Conservation (phyloP, 2,329 filamentous ascomycete genomes). For the Colletotrichum liriopes region DNA sequence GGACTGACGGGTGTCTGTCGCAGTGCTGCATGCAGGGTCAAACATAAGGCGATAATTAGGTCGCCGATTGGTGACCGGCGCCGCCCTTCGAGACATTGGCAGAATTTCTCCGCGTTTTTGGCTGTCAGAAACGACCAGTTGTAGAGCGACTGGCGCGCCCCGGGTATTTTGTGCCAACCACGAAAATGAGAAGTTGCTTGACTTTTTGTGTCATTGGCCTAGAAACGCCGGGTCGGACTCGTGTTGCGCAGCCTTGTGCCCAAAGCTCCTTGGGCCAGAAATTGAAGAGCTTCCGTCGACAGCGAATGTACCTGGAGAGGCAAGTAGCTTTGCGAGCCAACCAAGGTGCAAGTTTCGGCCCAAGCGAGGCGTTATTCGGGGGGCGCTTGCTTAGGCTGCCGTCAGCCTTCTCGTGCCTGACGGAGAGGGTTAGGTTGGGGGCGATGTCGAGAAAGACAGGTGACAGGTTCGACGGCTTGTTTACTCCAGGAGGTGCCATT, state of each 20-base stretch:
- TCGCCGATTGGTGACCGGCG: constrained; percentile 38
- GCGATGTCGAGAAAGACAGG: constrained; percentile 25
- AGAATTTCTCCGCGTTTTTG: constrained; percentile 40
- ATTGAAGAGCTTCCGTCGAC: not conserved
- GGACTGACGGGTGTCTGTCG: constrained; percentile 17
- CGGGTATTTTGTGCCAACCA: constrained; percentile 32
- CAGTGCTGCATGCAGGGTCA: constrained; percentile 44
- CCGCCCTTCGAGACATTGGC: constrained; percentile 30
- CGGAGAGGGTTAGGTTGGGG: constrained; percentile 26
- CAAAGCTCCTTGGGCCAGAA: constrained; percentile 9
- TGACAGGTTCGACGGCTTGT: constrained; percentile 39
- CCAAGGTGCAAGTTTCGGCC: constrained; percentile 36
- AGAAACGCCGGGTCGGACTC: constrained; percentile 18
- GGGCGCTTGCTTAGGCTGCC: constrained; percentile 45
- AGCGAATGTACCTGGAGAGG: not conserved
- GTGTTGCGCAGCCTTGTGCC: constrained; percentile 40
- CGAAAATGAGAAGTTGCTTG: constrained; percentile 6
- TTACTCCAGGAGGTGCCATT: constrained; percentile 48
- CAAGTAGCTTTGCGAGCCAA: constrained; percentile 25
- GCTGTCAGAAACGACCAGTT: constrained; percentile 2
- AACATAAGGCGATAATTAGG: constrained; percentile 42
- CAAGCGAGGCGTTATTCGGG: constrained; percentile 23
- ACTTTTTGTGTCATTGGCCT: constrained; percentile 16
- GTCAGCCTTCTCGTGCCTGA: constrained; percentile 50
- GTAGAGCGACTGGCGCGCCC: constrained; percentile 19